A percentile compares a stretch with the other conserved stretches of the same genome.
These are phyloP conservation scores for Eragrostis tef DNA, from an alignment of 202 grass and related monocot species.

Conservation along the genomic window DNA sequence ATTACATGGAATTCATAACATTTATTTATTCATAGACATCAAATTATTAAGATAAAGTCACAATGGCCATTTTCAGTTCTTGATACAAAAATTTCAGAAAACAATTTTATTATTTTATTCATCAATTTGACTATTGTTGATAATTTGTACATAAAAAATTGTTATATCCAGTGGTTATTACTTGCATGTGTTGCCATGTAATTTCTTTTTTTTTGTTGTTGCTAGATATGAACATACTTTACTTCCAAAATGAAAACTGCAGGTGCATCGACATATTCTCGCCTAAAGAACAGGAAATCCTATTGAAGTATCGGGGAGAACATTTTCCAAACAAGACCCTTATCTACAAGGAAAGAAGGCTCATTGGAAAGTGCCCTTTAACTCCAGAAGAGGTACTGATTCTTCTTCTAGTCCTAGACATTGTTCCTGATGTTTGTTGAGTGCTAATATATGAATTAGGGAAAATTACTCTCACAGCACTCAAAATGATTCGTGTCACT, in stretches of 20 bases:
- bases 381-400: slow-evolving; percentile 89
- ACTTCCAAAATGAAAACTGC: slow-evolving; percentile 43
- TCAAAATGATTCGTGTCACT: no score
- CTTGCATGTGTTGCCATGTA: not conserved
- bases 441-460: not conserved
- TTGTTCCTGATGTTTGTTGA: slow-evolving; percentile 31
- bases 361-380: slow-evolving; percentile 89
- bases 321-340: slow-evolving; percentile 76
- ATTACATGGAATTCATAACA: not conserved
- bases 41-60: slow-evolving; percentile 10
- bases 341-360: slow-evolving; percentile 68
- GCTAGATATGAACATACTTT: not conserved
- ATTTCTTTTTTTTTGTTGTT: not conserved
- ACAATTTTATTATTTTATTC: no score
- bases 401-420: slow-evolving; percentile 18
- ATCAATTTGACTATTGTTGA: no score
- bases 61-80: slow-evolving; percentile 31
- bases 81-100: not conserved
- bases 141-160: no score
- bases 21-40: slow-evolving; percentile 28
- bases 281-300: slow-evolving; percentile 74
- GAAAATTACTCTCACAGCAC: no score
- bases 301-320: slow-evolving; percentile 68
- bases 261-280: slow-evolving; percentile 90
- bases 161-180: no score